Percentiles rank a stretch among this genome's conserved stretches.
These are phyloP conservation scores for Fagopyrum tataricum DNA, from an alignment of 148 eudicot genomes.

Conservation along the genomic window DNA sequence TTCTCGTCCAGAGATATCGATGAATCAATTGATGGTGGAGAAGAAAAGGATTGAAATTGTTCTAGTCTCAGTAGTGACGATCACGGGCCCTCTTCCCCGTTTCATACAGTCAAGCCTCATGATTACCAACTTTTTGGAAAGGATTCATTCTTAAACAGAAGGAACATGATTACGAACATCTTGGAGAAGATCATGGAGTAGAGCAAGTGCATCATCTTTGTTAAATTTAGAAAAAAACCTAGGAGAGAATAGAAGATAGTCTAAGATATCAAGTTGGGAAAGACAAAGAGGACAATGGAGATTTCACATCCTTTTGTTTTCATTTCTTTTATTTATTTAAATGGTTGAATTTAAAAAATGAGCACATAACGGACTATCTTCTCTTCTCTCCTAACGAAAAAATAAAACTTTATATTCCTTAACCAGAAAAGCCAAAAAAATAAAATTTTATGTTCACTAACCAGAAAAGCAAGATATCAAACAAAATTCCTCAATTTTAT, in stretches of 20 bases:
- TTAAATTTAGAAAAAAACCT: background rate
- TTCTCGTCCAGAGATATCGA: slow-evolving; percentile 21
- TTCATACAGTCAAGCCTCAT: slow-evolving; percentile 35
- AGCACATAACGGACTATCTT: too few species aligned
- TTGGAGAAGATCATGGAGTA: slow-evolving; percentile 26
- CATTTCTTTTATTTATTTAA: too few species aligned
- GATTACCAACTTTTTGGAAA: slow-evolving; percentile 22
- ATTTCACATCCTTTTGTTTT: too few species aligned
- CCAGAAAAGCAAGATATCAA: too few species aligned
- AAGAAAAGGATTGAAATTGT: slow-evolving; percentile 23
- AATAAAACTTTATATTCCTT: too few species aligned
- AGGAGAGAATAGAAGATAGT: slow-evolving; percentile 6
- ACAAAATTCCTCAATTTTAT: too few species aligned
- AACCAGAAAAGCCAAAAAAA: too few species aligned
- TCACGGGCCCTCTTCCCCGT: slow-evolving; percentile 29
- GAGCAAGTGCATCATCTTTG: slow-evolving; percentile 32
- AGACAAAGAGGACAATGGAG: background rate
- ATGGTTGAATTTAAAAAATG: too few species aligned
- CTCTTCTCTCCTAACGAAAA: too few species aligned
- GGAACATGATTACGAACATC: slow-evolving; percentile 24
- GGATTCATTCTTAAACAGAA: slow-evolving; percentile 33
- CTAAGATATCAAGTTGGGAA: background rate
- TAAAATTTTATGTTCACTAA: too few species aligned
- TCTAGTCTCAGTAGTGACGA: slow-evolving; percentile 25
- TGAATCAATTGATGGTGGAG: slow-evolving; percentile 19